Evolutionary conservation across 2,329 filamentous ascomycete species (phyloP).

Genomic region (Pezicula neosporulosa): DNA sequence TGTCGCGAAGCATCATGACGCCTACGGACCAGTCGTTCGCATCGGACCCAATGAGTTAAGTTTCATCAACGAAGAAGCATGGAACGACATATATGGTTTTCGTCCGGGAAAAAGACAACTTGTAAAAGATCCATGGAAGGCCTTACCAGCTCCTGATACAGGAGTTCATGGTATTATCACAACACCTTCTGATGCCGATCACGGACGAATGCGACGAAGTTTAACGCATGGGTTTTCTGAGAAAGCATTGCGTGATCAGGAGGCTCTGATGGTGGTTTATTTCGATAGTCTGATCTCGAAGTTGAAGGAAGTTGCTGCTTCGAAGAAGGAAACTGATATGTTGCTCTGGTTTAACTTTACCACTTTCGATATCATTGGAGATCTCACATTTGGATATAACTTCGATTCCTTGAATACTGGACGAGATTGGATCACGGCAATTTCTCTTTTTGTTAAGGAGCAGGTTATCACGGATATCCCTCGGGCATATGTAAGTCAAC

Average conservation of each 20-base stretch:
- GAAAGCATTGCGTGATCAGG: not conserved
- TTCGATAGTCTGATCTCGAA: not conserved
- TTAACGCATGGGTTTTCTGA: not conserved
- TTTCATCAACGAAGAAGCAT: conserved; percentile 6
- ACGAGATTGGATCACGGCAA: not conserved
- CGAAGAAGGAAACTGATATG: conserved; percentile 19
- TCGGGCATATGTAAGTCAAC: not conserved
- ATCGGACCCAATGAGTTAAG: conserved; percentile 11
- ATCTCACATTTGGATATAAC: conserved; percentile 38
- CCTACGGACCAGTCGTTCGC: conserved; percentile 7
- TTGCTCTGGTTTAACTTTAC: conserved; percentile 29
- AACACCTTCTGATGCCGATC: not conserved
- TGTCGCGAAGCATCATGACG: not conserved
- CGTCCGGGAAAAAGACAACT: not conserved
- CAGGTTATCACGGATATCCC: not conserved
- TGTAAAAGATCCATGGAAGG: not conserved
- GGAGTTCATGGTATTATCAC: not conserved
- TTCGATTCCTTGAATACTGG: conserved; percentile 18
- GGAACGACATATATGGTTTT: not conserved
- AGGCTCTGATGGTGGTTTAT: not conserved
- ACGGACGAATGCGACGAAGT: not conserved
- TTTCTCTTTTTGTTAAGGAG: not conserved
- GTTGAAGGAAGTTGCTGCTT: not conserved
- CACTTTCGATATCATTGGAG: conserved; percentile 33
- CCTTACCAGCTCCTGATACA: not conserved